These are phyloP conservation scores for Trichomonas tenax DNA, from an alignment of 208 protist species.

Conservation along the genomic window DNA sequence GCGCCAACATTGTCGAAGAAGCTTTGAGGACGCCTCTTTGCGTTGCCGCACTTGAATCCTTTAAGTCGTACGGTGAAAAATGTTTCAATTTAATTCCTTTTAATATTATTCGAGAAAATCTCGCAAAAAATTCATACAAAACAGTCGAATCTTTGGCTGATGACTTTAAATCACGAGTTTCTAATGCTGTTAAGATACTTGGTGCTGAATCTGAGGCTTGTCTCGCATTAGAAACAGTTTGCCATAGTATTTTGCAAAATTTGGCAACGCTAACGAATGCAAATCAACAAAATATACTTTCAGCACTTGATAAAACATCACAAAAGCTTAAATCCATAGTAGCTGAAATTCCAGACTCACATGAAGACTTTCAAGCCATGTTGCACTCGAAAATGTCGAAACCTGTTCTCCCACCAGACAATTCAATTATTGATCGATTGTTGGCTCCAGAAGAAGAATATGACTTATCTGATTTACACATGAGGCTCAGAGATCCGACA, in stretches of 20 bases:
- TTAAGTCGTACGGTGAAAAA: background rate
- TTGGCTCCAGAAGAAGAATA: background rate
- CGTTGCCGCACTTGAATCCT: background rate
- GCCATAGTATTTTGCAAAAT: background rate
- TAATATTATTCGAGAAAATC: background rate
- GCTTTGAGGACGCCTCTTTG: background rate
- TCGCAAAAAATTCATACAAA: background rate
- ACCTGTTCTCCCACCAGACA: background rate
- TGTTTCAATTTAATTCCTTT: background rate
- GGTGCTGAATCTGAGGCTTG: background rate
- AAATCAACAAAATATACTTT: background rate
- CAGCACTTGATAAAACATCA: background rate
- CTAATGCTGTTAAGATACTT: background rate
- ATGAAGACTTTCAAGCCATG: background rate
- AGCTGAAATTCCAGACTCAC: background rate
- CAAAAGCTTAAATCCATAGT: background rate
- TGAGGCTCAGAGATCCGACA: background rate
- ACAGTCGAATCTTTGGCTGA: background rate
- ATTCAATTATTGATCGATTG: background rate
- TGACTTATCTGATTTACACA: background rate
- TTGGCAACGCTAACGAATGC: background rate
- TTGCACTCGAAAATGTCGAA: background rate
- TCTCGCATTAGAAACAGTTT: background rate
- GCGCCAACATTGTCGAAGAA: background rate
- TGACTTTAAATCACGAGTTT: background rate